Evolutionary conservation across 2,329 filamentous ascomycete genomes (phyloP).

Genomic region (Epichloe scottii): DNA sequence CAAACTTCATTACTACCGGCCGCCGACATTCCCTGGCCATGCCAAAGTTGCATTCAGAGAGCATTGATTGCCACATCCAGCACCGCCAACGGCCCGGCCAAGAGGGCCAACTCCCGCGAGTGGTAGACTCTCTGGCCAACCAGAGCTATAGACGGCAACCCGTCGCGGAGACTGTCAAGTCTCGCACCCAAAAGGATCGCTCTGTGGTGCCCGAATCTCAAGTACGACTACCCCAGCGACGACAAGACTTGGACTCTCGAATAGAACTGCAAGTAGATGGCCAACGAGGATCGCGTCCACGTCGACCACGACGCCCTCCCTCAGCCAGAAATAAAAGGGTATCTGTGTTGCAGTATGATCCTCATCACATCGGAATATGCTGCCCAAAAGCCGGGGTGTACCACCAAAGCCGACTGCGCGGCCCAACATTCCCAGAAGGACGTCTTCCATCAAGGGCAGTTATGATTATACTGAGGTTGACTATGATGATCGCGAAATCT

Average conservation of each 20-base stretch:
- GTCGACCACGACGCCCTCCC: neutral
- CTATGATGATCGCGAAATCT: constrained; percentile 26
- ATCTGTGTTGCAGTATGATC: constrained; percentile 6
- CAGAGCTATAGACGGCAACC: neutral
- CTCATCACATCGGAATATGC: constrained; percentile 15
- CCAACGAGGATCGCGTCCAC: neutral
- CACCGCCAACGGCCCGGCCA: neutral
- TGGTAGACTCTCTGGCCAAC: neutral
- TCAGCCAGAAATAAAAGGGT: neutral
- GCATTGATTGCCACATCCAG: neutral
- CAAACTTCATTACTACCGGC: constrained; percentile 7
- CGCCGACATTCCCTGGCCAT: constrained; percentile 6
- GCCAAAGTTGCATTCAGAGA: constrained; percentile 1
- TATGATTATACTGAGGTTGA: constrained; percentile 13
- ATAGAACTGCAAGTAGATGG: neutral
- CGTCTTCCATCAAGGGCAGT: constrained; percentile 20
- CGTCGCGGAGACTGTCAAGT: neutral
- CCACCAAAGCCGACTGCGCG: constrained; percentile 13
- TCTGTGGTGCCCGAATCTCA: neutral
- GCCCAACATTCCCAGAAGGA: constrained; percentile 23
- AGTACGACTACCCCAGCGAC: neutral
- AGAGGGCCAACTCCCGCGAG: neutral
- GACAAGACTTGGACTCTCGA: neutral
- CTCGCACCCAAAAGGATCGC: neutral
- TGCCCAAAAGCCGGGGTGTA: constrained; percentile 16